Conservation (phyloP, 164 flowering plant species). For the Dillenia suffruticosa region DNA sequence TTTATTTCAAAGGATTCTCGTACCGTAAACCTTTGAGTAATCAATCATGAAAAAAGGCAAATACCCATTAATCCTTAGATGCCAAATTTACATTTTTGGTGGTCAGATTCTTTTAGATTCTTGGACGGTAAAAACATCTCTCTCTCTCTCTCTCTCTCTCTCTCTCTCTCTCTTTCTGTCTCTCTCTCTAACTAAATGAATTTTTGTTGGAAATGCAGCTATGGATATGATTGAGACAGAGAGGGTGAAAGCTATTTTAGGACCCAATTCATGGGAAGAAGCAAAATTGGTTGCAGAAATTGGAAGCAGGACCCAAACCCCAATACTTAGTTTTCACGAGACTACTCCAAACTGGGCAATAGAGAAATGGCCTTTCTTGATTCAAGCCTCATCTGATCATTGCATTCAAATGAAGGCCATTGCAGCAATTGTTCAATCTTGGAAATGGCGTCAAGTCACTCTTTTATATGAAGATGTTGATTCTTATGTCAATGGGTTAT, state of each 20-base stretch:
- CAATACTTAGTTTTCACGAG: conserved; percentile 38
- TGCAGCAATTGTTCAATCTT: conserved; percentile 28
- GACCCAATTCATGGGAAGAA: conserved; percentile 41
- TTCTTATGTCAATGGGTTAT: conserved; percentile 8
- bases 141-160: too few relatives aligned
- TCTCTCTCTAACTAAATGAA: too few relatives aligned
- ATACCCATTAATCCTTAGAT: neutral
- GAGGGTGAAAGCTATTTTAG: conserved; percentile 24
- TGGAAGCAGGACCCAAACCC: conserved; percentile 33
- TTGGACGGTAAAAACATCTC: too few relatives aligned
- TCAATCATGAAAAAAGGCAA: neutral
- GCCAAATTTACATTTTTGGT: neutral
- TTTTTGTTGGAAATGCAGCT: conserved; percentile 18
- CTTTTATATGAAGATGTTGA: conserved; percentile 40
- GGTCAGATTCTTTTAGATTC: too few relatives aligned
- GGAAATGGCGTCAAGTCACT: conserved; percentile 21
- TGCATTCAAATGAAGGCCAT: conserved; percentile 26
- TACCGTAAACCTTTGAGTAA: neutral
- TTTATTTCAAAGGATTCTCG: too few relatives aligned
- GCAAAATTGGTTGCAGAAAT: conserved; percentile 37
- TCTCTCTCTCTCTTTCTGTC: too few relatives aligned
- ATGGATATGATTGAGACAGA: conserved; percentile 24
- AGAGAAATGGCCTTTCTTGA: conserved; percentile 40
- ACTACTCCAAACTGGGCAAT: conserved; percentile 19
- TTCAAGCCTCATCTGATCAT: conserved; percentile 21